phyloP scores from a whole-genome alignment of 129 eudicot species.

The Flaveria sonorensis region DNA sequence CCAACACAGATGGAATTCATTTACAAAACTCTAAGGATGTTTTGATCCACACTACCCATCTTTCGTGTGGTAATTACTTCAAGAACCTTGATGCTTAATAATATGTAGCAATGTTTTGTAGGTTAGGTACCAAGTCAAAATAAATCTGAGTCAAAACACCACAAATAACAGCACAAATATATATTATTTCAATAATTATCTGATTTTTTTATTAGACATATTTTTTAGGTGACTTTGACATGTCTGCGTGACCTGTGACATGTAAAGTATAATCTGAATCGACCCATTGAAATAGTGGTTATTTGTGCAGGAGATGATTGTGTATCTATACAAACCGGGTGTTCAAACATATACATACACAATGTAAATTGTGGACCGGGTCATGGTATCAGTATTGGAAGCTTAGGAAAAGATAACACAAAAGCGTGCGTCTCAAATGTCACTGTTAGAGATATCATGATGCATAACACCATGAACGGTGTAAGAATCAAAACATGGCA shows the following conservation, averaged over 20 bases:
- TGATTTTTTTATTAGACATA: not conserved
- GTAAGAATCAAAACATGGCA: conserved; percentile 98
- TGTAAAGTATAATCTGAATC: not conserved
- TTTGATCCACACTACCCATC: conserved; percentile 65
- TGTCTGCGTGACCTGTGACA: not conserved
- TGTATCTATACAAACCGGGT: conserved; percentile 89
- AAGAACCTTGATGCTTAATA: not conserved
- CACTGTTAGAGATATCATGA: conserved; percentile 67
- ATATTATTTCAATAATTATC: too few relatives aligned
- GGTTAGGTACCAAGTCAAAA: not conserved
- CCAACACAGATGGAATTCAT: conserved; percentile 95
- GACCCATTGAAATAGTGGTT: not conserved
- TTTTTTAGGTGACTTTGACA: not conserved
- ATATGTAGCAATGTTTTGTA: not conserved
- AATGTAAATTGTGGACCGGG: conserved; percentile 93
- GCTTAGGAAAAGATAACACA: conserved; percentile 80
- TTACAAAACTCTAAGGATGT: conserved; percentile 88
- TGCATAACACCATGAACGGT: conserved; percentile 86
- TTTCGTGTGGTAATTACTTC: conserved; percentile 74
- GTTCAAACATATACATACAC: conserved; percentile 76
- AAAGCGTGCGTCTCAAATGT: conserved; percentile 90
- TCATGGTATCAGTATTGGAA: conserved; percentile 94
- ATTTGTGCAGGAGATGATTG: conserved; percentile 85
- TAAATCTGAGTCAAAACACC: not conserved
- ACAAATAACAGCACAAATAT: not conserved